These are phyloP conservation scores for Xylaria hypoxylon DNA, from an alignment of 2,329 filamentous ascomycete genomes.

Conservation along the genomic window DNA sequence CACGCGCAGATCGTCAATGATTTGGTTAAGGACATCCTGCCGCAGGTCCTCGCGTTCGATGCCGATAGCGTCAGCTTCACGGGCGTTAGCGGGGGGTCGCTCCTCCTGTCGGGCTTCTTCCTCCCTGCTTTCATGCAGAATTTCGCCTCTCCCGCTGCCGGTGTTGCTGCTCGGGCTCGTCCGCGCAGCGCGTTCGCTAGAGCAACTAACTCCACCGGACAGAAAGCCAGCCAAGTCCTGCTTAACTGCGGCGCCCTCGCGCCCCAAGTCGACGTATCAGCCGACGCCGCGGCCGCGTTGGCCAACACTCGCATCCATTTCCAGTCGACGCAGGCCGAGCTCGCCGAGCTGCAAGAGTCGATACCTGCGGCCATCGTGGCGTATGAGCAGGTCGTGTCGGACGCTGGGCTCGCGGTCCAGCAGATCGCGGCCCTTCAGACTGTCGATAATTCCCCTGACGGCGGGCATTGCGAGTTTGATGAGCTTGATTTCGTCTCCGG, in stretches of 20 bases:
- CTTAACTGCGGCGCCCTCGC: slow-evolving; percentile 67
- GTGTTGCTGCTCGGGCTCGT: neutral
- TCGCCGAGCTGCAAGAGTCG: slow-evolving; percentile 59
- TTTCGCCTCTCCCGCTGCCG: slow-evolving; percentile 48
- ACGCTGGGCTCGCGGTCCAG: slow-evolving; percentile 56
- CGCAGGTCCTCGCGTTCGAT: slow-evolving; percentile 66
- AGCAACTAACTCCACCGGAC: slow-evolving; percentile 8
- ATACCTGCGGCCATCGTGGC: slow-evolving; percentile 64
- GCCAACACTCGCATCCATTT: slow-evolving; percentile 65
- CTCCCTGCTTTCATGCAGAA: slow-evolving; percentile 66
- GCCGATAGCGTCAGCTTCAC: slow-evolving; percentile 66
- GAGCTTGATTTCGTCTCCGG: slow-evolving; percentile 64
- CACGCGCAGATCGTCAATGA: slow-evolving; percentile 68
- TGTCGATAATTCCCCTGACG: slow-evolving; percentile 65
- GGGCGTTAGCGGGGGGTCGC: slow-evolving; percentile 66
- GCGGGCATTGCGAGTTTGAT: slow-evolving; percentile 71
- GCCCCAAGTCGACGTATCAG: slow-evolving; percentile 64
- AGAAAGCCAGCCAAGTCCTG: slow-evolving; percentile 57
- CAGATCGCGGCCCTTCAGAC: slow-evolving; percentile 66
- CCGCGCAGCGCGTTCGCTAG: neutral
- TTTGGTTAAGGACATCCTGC: slow-evolving; percentile 61
- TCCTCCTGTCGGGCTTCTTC: slow-evolving; percentile 68
- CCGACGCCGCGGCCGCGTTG: slow-evolving; percentile 55
- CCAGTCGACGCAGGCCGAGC: slow-evolving; percentile 66
- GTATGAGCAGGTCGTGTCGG: slow-evolving; percentile 61